Percentiles rank a stretch among this genome's conserved stretches.
phyloP scores from a whole-genome alignment of 345 rosid species.

The Dipteronia sinensis region DNA sequence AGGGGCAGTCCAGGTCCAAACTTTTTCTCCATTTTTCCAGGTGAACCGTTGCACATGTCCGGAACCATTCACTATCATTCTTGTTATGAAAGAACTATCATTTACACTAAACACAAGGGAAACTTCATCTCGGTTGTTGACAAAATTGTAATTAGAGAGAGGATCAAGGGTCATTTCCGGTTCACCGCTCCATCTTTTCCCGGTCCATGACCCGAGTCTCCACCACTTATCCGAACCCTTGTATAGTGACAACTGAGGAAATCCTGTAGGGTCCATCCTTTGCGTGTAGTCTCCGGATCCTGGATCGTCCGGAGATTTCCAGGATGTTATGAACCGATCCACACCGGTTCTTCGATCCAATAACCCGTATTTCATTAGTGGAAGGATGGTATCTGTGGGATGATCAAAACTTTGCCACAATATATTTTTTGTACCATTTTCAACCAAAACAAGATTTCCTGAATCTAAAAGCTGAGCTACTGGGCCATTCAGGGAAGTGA shows the following conservation, averaged over 20 bases:
- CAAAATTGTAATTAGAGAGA: constrained; percentile 7
- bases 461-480: constrained; percentile 54
- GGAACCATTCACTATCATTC: constrained; percentile 49
- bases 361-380: constrained; percentile 63
- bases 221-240: constrained; percentile 34
- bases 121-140: constrained; percentile 36
- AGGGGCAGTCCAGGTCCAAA: constrained; percentile 59
- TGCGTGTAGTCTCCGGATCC: constrained; percentile 43
- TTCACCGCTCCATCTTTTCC: constrained; percentile 58
- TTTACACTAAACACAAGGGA: constrained; percentile 27
- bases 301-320: constrained; percentile 62
- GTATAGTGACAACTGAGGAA: constrained; percentile 51
- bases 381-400: constrained; percentile 62
- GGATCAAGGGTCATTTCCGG: not conserved
- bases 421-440: constrained; percentile 20
- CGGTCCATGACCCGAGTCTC: constrained; percentile 71
- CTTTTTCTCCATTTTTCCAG: constrained; percentile 37
- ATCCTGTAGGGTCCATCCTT: constrained; percentile 44
- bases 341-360: constrained; percentile 34
- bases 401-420: constrained; percentile 78
- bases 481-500: constrained; percentile 18
- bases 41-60: constrained; percentile 42
- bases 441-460: constrained; percentile 61
- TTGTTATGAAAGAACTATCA: constrained; percentile 32
- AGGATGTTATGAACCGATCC: constrained; percentile 45